Base-by-base conservation (phyloP, 2,329 filamentous ascomycete genomes). In the Trichophyton rubrum region DNA sequence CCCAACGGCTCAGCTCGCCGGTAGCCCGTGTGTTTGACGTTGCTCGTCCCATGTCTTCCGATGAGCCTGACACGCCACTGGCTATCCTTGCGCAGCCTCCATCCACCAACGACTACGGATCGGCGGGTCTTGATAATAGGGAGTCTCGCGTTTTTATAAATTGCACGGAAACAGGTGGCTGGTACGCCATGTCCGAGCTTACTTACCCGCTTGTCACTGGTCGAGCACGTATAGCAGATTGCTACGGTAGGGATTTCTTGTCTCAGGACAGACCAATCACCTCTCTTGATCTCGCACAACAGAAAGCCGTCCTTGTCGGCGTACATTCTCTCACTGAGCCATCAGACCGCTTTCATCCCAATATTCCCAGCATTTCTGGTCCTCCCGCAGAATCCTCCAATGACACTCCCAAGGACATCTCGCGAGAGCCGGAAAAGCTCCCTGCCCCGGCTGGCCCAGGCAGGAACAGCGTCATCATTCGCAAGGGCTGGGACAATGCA, bases 1-100 rank as follows among this genome's bases (percentile, higher is more conserved):
- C 80, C 8, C 83, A 87, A 65, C 84, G 85, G 53, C 84, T 95
- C 60, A 77, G 84, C 0, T 85, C 86, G 1, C 90, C 91, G 0
- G 90, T 96, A 1, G 90, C 87, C 35, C 85, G 89, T 38, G 90
- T 96, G 0, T 96, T 95, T 66, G 91, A 96, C 69, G 83, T 96
- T 20, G 88, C 88, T 47, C 84, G 88, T 30, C 89, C 89, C 0
- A 80, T 83, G 66, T 83, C 85, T 63, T 80, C 83, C 9, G 82
- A 87, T 55, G 82, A 87, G 2, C 83, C 80, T 47, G 86, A 91
- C 62, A 84, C 87, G 0, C 85, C 92, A 22, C 81, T 97, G 2
- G 84, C 96, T 15, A 80, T 95, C 9, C 82, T 99, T 3, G 89
- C 92, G 1, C 93, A 97, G 69, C 93, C 93, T 66, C 85, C 84